Base-by-base conservation (phyloP, 1,139 yeast species). In the Zygotorulaspora mrakii region DNA sequence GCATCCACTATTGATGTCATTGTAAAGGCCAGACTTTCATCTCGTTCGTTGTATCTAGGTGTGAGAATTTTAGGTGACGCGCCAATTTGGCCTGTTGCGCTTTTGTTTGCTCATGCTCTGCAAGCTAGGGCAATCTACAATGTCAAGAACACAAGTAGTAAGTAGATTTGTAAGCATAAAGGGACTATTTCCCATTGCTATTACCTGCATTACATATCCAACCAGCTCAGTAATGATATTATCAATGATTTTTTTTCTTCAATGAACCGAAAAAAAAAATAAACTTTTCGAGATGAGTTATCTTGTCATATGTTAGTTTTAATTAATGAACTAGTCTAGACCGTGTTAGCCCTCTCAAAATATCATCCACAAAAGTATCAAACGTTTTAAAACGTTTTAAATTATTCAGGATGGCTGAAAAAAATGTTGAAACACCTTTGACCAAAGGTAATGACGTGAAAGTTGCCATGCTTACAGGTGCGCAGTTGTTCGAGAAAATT, bases 31-130 rank as follows among this genome's bases (percentile, higher is more conserved):
- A 67, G 74, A 49, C 64, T 82, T 27, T 75, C 84, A 6, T 67
- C 73, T 18, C 73, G 78, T 53, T 71, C 78, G 20, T 62, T 82
- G 36, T 77, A 79, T 45, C 62, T 82, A 40, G 91, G 91, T 20
- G 82, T 82, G 10, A 67, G 87, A 47, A 77, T 82, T 22, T 68
- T 83, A 40, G 86, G 87, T 1, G 88, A 82, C 65, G 87, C 88
- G 0, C 89, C 91, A 2, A 81, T 82, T 11, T 82, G 91, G 91
- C 89, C 91, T 1, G 72, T 81, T 40, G 84, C 87, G 1, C 67
- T 82, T 61, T 74, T 81, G 12, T 80, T 82, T 64, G 88, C 88
- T 0, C 88, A 81, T 56, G 87, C 86, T 3, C 68, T 82, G 53
- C 81, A 80, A 57, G 73, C 79, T 27, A 73, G 88, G 55, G 85